Percentiles rank a stretch among this genome's conserved stretches.
phyloP scores from a whole-genome alignment of 306 rosid species.

The Castanospermum australe region DNA sequence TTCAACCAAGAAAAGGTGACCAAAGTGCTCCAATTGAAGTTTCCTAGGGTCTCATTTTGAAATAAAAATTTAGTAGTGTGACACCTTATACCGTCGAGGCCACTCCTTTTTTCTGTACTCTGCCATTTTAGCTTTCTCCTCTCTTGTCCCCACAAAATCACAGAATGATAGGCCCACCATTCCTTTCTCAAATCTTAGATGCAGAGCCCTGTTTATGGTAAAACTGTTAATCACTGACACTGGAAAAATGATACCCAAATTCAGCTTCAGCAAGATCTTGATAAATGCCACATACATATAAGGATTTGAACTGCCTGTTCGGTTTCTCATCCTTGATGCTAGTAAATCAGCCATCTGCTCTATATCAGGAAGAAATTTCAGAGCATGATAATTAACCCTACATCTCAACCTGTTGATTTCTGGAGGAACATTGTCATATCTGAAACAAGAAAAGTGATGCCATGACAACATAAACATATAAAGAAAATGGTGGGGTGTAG shows the following conservation, averaged over 20 bases:
- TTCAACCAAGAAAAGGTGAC: constrained; percentile 28
- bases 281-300: constrained; percentile 67
- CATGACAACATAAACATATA: constrained; percentile 19
- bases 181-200: constrained; percentile 98
- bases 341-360: constrained; percentile 92
- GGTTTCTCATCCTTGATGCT: constrained; percentile 97
- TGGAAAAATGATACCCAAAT: not conserved
- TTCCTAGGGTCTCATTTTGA: constrained; percentile 13
- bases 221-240: constrained; percentile 38
- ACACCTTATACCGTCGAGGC: constrained; percentile 98
- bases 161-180: constrained; percentile 98
- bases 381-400: constrained; percentile 98
- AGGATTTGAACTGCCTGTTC: constrained; percentile 90
- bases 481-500: not conserved
- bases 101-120: constrained; percentile 92
- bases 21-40: constrained; percentile 22
- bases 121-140: constrained; percentile 93
- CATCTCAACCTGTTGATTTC: constrained; percentile 98
- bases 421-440: constrained; percentile 94
- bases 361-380: constrained; percentile 97
- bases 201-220: constrained; percentile 81
- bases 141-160: constrained; percentile 98
- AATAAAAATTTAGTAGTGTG: constrained; percentile 16
- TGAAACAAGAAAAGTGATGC: constrained; percentile 41
- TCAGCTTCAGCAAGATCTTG: constrained; percentile 25